Evolutionary conservation across 192 early-diverging fungal genomes (phyloP), one percentile per base, ranked within the genome.

Genomic region (Coemansia sp.): DNA sequence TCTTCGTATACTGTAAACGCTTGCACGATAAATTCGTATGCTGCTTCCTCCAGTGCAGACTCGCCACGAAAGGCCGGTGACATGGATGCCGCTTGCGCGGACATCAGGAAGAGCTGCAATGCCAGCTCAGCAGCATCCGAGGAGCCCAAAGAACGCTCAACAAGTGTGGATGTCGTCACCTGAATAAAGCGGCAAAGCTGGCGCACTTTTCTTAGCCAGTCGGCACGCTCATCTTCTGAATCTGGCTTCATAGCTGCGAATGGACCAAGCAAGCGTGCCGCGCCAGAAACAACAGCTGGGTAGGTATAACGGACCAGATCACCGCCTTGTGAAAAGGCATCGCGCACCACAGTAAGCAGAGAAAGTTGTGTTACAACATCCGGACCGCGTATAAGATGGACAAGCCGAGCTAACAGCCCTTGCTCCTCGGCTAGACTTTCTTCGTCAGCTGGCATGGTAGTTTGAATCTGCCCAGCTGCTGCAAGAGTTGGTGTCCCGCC

Each of bases 1-100:
- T 99, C 95, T 74, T 99, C 98, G 72, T 97, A 99, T 52, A 95
- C 89, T 1, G 93, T 96, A 59, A 99, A 92, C 21, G 96, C 95
- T 86, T 96, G 90, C 7, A 96, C 95, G 77, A 98, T 89, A 79
- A 98, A 96, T 76, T 99, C 98, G 77, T 98, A 99, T 10, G 89
- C 87, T n/a, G 94, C 84, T 63, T 98, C 96, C 68, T 97, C 95
- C 70, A 94, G 88, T 7, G 92, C 87, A 16, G 87, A 84, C 71
- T 94, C 91, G 26, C 59, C 71, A 55, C 75, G 74, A 64, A 83
- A 83, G 12, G 75, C 81, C 12, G 68, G 62, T 18, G 74, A 68
- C 52, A 72, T 68, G 59, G 94, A 89, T 12, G 95, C 94, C 18
- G 87, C 86, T 61, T 93, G 87, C 0, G 94, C 97, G 2, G 92